Evolutionary conservation across 371 early-diverging fungal species (phyloP), one percentile per base, ranked within the genome.

Genomic region (Rhizopus microsporus): DNA sequence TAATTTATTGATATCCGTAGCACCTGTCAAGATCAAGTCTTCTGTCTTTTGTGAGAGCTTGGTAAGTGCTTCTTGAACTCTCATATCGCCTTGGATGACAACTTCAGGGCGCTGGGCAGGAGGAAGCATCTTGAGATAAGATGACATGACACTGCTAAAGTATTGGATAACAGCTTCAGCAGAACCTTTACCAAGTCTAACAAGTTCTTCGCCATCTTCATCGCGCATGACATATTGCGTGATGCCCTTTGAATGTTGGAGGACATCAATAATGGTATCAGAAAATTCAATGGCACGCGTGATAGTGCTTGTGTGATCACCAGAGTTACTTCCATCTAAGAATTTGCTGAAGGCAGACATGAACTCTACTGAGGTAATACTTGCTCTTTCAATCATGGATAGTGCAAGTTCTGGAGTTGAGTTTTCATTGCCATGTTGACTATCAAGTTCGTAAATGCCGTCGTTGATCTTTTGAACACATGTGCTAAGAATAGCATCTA

Each of bases 381-480:
- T 86, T 3, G 88, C 87, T 68, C 91, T 89, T 67, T 98, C 98
- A 46, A 95, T 86, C 72, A 95, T 88, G 2, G 95, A 88, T 29
- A 96, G 72, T 1, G 91, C 91, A 63, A 93, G 89, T 71, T 95
- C 95, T 7, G 96, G 93, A 0, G 97, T 93, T 0, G 95, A 90
- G 8, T 90, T 89, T 58, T 85, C 85, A 68, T 95, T 95, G 15
- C 96, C 96, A 51, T 83, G 86, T 53, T 87, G 82, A 12, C 86
- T 81, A 56, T 93, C 93, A 29, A 97, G 70, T 54, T 92, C 90
- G 61, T 89, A 94, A 23, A 95, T 80, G 15, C 93, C 84, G 56
- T 94, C 95, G 58, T 93, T 89, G 37, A 94, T 84, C 67, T 91
- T 93, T 64, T 84, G 82, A 31, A 91, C 85, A 69, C 96, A 97